These are phyloP conservation scores for Alternaria gaisen DNA, from an alignment of 2,329 filamentous ascomycete species.

Conservation along the genomic window DNA sequence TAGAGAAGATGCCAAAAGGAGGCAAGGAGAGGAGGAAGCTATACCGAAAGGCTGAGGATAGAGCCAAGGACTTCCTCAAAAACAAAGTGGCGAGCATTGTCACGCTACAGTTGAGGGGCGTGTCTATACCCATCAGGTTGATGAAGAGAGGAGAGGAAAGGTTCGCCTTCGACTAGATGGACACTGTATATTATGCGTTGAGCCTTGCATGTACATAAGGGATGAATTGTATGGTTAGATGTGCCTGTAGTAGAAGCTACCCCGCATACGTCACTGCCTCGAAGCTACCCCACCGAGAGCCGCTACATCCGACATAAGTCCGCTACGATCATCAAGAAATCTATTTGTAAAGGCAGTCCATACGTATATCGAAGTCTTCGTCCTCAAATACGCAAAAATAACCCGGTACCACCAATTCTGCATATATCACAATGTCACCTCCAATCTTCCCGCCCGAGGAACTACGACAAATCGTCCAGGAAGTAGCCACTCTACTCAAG, in stretches of 20 bases:
- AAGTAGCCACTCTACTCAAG: constrained; percentile 64
- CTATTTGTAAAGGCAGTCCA: constrained; percentile 5
- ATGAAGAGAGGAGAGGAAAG: constrained; percentile 75
- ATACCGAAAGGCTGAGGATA: constrained; percentile 69
- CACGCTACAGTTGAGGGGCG: constrained; percentile 73
- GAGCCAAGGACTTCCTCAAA: constrained; percentile 62
- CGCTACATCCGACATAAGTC: constrained; percentile 4
- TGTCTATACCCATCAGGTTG: constrained; percentile 71
- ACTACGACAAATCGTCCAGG: constrained; percentile 56
- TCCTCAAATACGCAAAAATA: not conserved
- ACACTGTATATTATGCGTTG: not conserved
- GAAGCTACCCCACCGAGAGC: constrained; percentile 26
- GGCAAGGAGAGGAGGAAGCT: constrained; percentile 62
- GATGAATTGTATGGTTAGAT: not conserved
- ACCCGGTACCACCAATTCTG: not conserved
- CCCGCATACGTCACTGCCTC: constrained; percentile 30
- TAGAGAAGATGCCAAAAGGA: constrained; percentile 49
- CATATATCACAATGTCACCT: constrained; percentile 32
- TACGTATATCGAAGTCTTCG: not conserved
- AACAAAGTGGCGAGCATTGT: constrained; percentile 68
- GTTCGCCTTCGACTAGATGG: constrained; percentile 59
- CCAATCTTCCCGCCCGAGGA: constrained; percentile 53
- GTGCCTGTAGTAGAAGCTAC: constrained; percentile 16
- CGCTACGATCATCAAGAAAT: not conserved
- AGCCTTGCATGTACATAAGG: not conserved